These are phyloP conservation scores for Dalbergia cultrata DNA, from an alignment of 306 rosid species.

Conservation along the genomic window DNA sequence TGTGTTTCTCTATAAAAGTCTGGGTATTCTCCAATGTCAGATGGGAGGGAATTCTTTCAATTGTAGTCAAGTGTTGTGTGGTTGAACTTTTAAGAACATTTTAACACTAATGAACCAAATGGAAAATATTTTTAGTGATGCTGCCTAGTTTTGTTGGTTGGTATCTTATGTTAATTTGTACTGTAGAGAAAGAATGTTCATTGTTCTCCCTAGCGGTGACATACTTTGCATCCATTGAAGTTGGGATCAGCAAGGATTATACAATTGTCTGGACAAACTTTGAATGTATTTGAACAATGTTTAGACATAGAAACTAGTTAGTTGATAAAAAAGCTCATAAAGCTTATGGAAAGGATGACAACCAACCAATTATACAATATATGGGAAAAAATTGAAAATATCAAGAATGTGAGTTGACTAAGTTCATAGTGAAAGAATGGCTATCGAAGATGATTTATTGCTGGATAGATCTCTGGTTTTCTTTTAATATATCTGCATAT, in stretches of 20 bases:
- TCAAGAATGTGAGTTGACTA: conserved; percentile 8
- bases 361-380: background rate
- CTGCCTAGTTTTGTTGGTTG: conserved; percentile 17
- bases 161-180: conserved; percentile 1
- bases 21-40: conserved; percentile 2
- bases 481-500: background rate
- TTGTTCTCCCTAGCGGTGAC: conserved; percentile 15
- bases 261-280: background rate
- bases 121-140: background rate
- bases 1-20: conserved; percentile 2
- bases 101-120: background rate
- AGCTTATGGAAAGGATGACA: conserved; percentile 33
- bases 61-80: background rate
- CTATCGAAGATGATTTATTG: conserved; percentile 4
- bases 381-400: conserved; percentile 11
- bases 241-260: conserved; percentile 5
- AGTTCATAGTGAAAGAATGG: conserved; percentile 28
- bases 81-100: background rate
- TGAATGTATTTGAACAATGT: background rate
- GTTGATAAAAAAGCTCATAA: conserved; percentile 7
- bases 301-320: background rate
- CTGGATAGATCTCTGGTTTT: conserved; percentile 33
- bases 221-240: background rate
- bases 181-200: background rate
- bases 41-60: background rate